These are phyloP conservation scores for Chytridiales sp. DNA, from an alignment of 371 early-diverging fungal genomes.

Conservation along the genomic window DNA sequence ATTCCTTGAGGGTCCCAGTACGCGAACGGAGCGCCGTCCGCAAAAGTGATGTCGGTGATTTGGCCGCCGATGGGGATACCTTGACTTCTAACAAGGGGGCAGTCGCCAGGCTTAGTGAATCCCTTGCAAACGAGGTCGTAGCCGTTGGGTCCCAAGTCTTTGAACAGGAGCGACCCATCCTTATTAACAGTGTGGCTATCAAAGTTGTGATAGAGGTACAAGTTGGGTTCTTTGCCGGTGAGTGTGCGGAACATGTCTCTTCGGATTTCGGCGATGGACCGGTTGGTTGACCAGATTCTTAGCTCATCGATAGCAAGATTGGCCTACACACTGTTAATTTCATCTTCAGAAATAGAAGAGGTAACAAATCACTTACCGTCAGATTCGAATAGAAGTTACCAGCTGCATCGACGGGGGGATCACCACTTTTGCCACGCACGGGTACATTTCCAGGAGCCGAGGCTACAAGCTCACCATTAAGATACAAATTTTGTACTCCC, in stretches of 20 bases:
- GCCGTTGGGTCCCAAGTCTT: slow-evolving; percentile 6
- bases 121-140: slow-evolving; percentile 10
- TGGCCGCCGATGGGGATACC: background rate
- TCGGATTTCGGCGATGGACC: background rate
- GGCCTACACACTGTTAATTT: too few species aligned
- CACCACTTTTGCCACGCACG: background rate
- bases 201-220: slow-evolving; percentile 19
- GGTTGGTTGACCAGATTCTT: slow-evolving; percentile 6
- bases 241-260: background rate
- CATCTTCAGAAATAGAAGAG: too few species aligned
- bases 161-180: slow-evolving; percentile 7
- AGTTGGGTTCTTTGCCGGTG: slow-evolving; percentile 9
- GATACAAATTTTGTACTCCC: background rate
- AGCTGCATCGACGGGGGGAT: background rate
- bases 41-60: background rate
- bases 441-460: background rate
- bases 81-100: background rate
- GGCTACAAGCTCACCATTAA: slow-evolving; percentile 4
- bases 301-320: too few species aligned
- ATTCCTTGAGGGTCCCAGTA: slow-evolving; percentile 8
- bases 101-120: background rate
- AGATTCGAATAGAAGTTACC: background rate
- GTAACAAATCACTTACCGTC: background rate
- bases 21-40: background rate
- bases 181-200: slow-evolving; percentile 12